A percentile compares a stretch with the other conserved stretches of the same genome.
These are phyloP conservation scores for Acanthamoeba castellanii DNA, from an alignment of 208 protist genomes.

Conservation along the genomic window DNA sequence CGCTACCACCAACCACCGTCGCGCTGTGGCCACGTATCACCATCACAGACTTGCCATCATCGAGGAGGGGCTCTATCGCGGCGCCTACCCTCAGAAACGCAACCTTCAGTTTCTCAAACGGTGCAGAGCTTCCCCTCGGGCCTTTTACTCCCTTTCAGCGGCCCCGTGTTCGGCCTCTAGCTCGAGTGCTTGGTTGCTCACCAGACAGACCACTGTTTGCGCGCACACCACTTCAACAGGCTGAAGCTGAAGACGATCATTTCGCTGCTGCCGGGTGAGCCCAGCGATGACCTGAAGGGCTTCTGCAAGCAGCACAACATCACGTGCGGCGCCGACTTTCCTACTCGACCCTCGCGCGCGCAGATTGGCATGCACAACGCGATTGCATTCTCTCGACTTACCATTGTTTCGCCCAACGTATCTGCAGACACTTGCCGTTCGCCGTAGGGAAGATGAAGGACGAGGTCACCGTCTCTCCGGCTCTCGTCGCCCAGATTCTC, in stretches of 20 bases:
- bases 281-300: conserved; percentile 4
- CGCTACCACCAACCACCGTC: not conserved
- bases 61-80: conserved; percentile 46
- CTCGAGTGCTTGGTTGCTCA: not conserved
- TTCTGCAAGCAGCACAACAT: conserved; percentile 41
- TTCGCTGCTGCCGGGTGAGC: not conserved
- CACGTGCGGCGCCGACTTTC: not conserved
- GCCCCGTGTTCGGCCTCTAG: too few relatives aligned
- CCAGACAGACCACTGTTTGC: not conserved
- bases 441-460: conserved; percentile 17
- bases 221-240: not conserved
- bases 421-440: not conserved
- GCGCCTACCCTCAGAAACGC: conserved; percentile 34
- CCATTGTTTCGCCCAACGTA: not conserved
- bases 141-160: too few relatives aligned
- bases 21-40: not conserved
- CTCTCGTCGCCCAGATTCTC: not conserved
- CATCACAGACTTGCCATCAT: not conserved
- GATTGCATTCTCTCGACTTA: not conserved
- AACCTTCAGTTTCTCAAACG: conserved; percentile 63
- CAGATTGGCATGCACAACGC: not conserved
- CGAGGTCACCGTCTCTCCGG: not conserved
- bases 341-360: not conserved
- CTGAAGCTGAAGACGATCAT: conserved; percentile 63
- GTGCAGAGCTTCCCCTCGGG: not conserved